Percentiles rank a stretch among this genome's conserved stretches.
These are phyloP conservation scores for Barnettozyma siamensis DNA, from an alignment of 805 yeast genomes.

Conservation along the genomic window DNA sequence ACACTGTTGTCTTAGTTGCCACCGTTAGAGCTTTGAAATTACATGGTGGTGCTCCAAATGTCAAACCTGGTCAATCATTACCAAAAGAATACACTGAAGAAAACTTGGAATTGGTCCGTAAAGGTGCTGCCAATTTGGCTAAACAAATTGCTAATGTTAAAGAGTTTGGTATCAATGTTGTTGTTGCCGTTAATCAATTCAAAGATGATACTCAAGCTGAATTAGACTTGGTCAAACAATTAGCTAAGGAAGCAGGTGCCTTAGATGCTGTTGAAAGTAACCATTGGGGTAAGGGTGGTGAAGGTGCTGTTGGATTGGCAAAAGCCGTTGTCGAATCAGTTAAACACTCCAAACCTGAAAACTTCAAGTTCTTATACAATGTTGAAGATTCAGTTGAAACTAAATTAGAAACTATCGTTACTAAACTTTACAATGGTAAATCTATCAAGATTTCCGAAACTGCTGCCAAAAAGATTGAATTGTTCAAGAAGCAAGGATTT, in stretches of 20 bases:
- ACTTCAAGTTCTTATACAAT: constrained; percentile 54
- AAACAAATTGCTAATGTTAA: constrained; percentile 73
- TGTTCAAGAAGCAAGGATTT: constrained; percentile 82
- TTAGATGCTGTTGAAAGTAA: constrained; percentile 71
- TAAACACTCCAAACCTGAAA: constrained; percentile 35
- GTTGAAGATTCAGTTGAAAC: constrained; percentile 60
- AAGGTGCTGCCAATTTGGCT: constrained; percentile 69
- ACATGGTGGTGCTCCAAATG: constrained; percentile 88
- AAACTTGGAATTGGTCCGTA: constrained; percentile 59
- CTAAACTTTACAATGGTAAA: constrained; percentile 73
- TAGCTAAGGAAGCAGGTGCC: constrained; percentile 74
- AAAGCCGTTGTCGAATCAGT: constrained; percentile 62
- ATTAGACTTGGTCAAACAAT: constrained; percentile 60
- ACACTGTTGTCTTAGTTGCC: constrained; percentile 75
- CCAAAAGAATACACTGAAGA: constrained; percentile 70
- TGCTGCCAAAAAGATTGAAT: constrained; percentile 70
- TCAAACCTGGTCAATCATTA: constrained; percentile 76
- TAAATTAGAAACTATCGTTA: constrained; percentile 61
- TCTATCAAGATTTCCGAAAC: constrained; percentile 62
- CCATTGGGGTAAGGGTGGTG: constrained; percentile 87
- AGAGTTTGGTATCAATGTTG: constrained; percentile 69
- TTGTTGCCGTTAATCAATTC: constrained; percentile 79
- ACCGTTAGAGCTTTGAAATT: constrained; percentile 80
- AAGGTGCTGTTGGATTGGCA: constrained; percentile 72
- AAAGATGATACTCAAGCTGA: constrained; percentile 66